A percentile compares a stretch with the other conserved stretches of the same genome.
These are phyloP conservation scores for Pseudogymnoascus verrucosus DNA, from an alignment of 2,329 filamentous ascomycete species.

Conservation along the genomic window DNA sequence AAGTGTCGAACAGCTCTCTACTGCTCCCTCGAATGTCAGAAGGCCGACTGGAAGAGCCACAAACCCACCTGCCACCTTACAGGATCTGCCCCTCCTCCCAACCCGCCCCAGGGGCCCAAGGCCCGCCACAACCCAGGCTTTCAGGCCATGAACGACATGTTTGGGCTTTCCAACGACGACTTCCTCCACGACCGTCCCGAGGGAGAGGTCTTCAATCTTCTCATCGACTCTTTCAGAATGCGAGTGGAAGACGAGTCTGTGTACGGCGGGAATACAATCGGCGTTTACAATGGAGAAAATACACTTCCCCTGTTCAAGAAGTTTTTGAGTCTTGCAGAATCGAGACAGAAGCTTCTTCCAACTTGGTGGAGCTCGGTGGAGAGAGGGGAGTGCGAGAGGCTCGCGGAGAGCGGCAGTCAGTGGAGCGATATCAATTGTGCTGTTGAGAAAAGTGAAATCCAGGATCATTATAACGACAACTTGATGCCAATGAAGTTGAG, in stretches of 20 bases:
- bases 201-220: conserved; percentile 11
- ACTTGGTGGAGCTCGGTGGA: conserved; percentile 14
- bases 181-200: conserved; percentile 13
- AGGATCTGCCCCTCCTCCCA: conserved; percentile 15
- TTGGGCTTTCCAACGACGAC: conserved; percentile 15
- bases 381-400: conserved; percentile 13
- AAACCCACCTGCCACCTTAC: conserved; percentile 22
- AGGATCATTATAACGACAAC: conserved; percentile 13
- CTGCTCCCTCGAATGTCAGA: conserved; percentile 23
- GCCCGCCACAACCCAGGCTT: neutral
- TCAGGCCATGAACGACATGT: neutral
- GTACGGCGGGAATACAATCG: conserved; percentile 8
- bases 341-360: conserved; percentile 11
- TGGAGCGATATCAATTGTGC: conserved; percentile 13
- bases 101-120: neutral
- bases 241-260: conserved; percentile 15
- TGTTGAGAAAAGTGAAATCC: conserved; percentile 17
- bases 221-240: conserved; percentile 18
- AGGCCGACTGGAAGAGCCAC: conserved; percentile 21
- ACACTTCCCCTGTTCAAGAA: conserved; percentile 12
- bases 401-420: neutral
- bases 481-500: conserved; percentile 17
- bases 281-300: conserved; percentile 12
- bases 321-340: conserved; percentile 16
- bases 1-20: conserved; percentile 21